Evolutionary conservation across 129 eudicot species (phyloP).

Genomic region (Lactuca sativa): DNA sequence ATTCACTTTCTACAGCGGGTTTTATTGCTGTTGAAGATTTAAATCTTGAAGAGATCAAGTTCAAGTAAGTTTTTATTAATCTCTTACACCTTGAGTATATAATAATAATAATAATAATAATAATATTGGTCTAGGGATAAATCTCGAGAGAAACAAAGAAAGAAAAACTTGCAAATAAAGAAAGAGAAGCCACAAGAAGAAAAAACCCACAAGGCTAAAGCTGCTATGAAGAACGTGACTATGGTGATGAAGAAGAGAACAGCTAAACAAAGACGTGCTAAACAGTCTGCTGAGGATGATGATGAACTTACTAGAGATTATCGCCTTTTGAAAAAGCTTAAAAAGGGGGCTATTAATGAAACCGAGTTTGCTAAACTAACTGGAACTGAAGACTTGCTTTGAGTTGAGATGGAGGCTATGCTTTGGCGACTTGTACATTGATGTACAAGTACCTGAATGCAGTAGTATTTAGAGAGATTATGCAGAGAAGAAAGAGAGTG

Average conservation of each 20-base stretch:
- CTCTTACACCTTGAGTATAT: neutral
- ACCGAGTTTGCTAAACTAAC: constrained; percentile 70
- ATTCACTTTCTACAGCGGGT: constrained; percentile 70
- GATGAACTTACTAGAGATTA: constrained; percentile 79
- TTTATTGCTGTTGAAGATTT: constrained; percentile 72
- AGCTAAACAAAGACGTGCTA: constrained; percentile 88
- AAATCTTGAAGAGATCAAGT: constrained; percentile 79
- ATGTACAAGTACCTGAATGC: constrained; percentile 13
- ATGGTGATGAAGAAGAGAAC: constrained; percentile 66
- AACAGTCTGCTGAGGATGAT: constrained; percentile 75
- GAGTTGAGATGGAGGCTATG: constrained; percentile 30
- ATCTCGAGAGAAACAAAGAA: constrained; percentile 88
- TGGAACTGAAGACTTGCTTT: constrained; percentile 82
- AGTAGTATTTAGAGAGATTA: neutral
- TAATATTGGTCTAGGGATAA: constrained; percentile 66
- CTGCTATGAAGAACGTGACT: constrained; percentile 20
- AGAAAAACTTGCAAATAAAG: constrained; percentile 66
- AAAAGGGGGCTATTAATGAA: constrained; percentile 68
- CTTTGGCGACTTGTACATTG: constrained; percentile 15
- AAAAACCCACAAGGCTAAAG: constrained; percentile 49
- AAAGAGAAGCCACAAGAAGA: constrained; percentile 47
- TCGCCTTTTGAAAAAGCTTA: constrained; percentile 79
- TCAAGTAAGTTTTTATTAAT: constrained; percentile 57
- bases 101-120: neutral
- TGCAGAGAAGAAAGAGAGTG: constrained; percentile 5